Percentiles rank a stretch among this genome's conserved stretches.
phyloP scores from a whole-genome alignment of 2,329 filamentous ascomycete genomes.

The Neospermospora avenae region DNA sequence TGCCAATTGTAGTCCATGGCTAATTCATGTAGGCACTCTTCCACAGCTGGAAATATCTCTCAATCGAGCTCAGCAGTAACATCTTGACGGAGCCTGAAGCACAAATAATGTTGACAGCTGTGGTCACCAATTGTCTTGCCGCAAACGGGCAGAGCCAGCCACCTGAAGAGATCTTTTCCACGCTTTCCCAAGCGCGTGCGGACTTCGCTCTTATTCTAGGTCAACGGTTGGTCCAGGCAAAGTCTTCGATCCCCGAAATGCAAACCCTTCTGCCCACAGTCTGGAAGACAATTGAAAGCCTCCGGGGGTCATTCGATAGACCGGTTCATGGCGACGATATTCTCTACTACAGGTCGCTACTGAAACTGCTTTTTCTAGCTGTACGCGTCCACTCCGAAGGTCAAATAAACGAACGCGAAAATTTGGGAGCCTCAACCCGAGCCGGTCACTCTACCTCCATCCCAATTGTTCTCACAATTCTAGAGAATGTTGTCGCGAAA shows the following conservation, averaged over 20 bases:
- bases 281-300: slow-evolving; percentile 57
- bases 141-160: slow-evolving; percentile 72
- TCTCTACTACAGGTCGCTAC: slow-evolving; percentile 75
- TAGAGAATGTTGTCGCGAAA: slow-evolving; percentile 73
- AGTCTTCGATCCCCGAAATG: slow-evolving; percentile 49
- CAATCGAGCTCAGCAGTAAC: slow-evolving; percentile 72
- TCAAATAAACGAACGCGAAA: slow-evolving; percentile 23
- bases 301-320: slow-evolving; percentile 55
- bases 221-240: slow-evolving; percentile 67
- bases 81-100: slow-evolving; percentile 33
- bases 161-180: slow-evolving; percentile 77
- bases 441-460: slow-evolving; percentile 34
- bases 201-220: slow-evolving; percentile 80
- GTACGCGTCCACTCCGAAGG: slow-evolving; percentile 58
- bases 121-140: slow-evolving; percentile 72
- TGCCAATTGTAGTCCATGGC: background rate
- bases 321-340: slow-evolving; percentile 54
- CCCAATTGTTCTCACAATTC: slow-evolving; percentile 60
- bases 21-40: slow-evolving; percentile 63
- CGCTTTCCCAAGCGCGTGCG: slow-evolving; percentile 71
- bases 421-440: slow-evolving; percentile 25
- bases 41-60: slow-evolving; percentile 83
- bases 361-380: slow-evolving; percentile 81
- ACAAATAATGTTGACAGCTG: slow-evolving; percentile 47
- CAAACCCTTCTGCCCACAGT: slow-evolving; percentile 51